phyloP scores from a whole-genome alignment of 768 basidiomycete genomes.

The Boletus insuetus region DNA sequence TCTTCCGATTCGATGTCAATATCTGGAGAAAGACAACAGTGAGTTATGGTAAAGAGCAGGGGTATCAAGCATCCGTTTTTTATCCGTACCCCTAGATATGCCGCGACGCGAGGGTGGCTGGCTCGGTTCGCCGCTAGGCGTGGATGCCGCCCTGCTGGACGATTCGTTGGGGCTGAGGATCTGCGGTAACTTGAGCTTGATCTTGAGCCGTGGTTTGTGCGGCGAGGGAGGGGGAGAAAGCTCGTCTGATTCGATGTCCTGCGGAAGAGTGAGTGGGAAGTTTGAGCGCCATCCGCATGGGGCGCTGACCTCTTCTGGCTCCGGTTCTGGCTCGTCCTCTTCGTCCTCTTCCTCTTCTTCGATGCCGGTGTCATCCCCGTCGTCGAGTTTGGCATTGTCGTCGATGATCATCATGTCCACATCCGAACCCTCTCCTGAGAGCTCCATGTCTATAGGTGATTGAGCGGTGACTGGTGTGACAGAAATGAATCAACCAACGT shows the following conservation, averaged over 20 bases:
- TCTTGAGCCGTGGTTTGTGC: constrained; percentile 50
- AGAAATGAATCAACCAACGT: neutral
- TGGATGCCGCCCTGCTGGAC: constrained; percentile 27
- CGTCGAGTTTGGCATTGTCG: constrained; percentile 28
- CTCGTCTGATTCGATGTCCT: constrained; percentile 37
- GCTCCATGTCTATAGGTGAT: constrained; percentile 21
- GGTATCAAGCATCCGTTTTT: neutral
- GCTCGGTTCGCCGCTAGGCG: constrained; percentile 23
- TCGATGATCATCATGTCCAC: constrained; percentile 36
- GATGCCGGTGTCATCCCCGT: constrained; percentile 24
- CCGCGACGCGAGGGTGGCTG: constrained; percentile 26
- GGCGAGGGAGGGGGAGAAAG: constrained; percentile 32
- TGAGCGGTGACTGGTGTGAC: neutral
- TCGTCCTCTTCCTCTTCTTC: constrained; percentile 36
- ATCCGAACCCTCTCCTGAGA: constrained; percentile 26
- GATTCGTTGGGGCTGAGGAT: constrained; percentile 32
- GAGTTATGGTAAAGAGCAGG: neutral
- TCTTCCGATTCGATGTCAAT: constrained; percentile 43
- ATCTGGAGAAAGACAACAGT: constrained; percentile 21
- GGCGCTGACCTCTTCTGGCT: constrained; percentile 10
- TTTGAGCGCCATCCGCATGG: neutral
- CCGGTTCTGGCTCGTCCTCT: constrained; percentile 17
- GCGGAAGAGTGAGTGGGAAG: neutral
- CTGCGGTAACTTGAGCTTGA: constrained; percentile 56
- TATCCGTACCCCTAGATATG: constrained; percentile 21